Evolutionary conservation across 1,284 basidiomycete species (phyloP).

Genomic region (Tetrapyrgos nigripes): DNA sequence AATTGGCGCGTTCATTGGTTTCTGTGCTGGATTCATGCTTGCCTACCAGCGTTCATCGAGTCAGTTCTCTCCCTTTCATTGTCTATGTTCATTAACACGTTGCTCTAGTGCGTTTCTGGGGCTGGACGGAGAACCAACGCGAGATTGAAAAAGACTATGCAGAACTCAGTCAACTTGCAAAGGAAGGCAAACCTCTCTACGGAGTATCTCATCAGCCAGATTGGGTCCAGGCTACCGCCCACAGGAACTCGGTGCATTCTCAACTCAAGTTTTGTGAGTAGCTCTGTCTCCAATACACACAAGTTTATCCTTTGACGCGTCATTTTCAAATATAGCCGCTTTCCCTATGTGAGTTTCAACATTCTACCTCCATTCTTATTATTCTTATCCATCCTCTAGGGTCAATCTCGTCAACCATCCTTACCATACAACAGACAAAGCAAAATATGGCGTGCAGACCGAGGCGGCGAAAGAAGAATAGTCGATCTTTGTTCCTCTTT

Average conservation of each 20-base stretch:
- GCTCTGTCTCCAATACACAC: neutral
- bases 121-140: conserved; percentile 90
- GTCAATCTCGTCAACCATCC: conserved; percentile 93
- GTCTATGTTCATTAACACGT: conserved; percentile 12
- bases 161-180: conserved; percentile 77
- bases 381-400: conserved; percentile 51
- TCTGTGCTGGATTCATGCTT: conserved; percentile 90
- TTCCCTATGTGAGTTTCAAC: conserved; percentile 70
- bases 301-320: conserved; percentile 11
- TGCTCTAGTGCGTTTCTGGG: conserved; percentile 90
- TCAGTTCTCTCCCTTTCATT: conserved; percentile 47
- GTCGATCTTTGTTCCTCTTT: neutral
- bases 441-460: conserved; percentile 70
- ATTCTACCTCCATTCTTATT: conserved; percentile 5
- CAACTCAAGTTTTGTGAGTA: conserved; percentile 90
- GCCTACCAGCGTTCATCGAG: conserved; percentile 92
- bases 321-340: conserved; percentile 45
- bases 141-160: conserved; percentile 80
- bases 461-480: conserved; percentile 33
- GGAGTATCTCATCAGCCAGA: conserved; percentile 83
- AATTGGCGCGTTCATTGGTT: conserved; percentile 63
- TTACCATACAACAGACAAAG: conserved; percentile 84
- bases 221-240: conserved; percentile 91
- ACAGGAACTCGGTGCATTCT: conserved; percentile 91
- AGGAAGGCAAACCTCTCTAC: conserved; percentile 83